These are phyloP conservation scores for Cystofilobasidium ferigula DNA, from an alignment of 768 basidiomycete genomes.

Conservation along the genomic window DNA sequence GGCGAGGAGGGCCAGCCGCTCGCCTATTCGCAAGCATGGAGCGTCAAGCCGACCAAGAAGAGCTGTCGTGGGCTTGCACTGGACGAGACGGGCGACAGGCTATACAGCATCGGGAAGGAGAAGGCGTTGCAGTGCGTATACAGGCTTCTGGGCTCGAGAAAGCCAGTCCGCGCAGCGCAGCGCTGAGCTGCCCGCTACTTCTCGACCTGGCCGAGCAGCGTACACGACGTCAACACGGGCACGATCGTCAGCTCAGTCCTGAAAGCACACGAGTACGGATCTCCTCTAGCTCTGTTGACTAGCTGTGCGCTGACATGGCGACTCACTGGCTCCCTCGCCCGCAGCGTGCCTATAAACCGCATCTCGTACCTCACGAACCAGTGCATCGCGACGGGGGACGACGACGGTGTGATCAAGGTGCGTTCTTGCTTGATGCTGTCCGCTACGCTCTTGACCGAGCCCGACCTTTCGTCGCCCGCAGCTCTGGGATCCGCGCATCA, in stretches of 20 bases:
- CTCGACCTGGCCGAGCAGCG: neutral
- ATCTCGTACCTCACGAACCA: constrained; percentile 60
- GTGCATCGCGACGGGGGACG: constrained; percentile 75
- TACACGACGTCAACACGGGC: constrained; percentile 41
- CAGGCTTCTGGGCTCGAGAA: neutral
- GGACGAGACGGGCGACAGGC: constrained; percentile 53
- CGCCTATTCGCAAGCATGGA: constrained; percentile 47
- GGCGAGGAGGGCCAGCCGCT: constrained; percentile 42
- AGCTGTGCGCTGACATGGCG: constrained; percentile 3
- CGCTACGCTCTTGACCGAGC: neutral
- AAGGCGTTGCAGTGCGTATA: constrained; percentile 61
- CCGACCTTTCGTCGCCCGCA: constrained; percentile 34
- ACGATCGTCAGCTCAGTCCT: constrained; percentile 44
- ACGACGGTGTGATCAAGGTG: constrained; percentile 88
- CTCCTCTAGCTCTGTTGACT: constrained; percentile 12
- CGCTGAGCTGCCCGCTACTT: neutral
- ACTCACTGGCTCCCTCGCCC: neutral
- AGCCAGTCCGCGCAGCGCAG: neutral
- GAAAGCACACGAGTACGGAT: constrained; percentile 58
- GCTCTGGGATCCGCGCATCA: constrained; percentile 74
- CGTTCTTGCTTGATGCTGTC: constrained; percentile 19
- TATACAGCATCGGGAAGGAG: constrained; percentile 73
- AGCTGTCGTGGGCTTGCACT: constrained; percentile 68
- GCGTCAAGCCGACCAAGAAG: constrained; percentile 62
- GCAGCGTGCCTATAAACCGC: constrained; percentile 73